phyloP scores from a whole-genome alignment of 495 filamentous ascomycete genomes.

The Podospora pseudopauciseta region DNA sequence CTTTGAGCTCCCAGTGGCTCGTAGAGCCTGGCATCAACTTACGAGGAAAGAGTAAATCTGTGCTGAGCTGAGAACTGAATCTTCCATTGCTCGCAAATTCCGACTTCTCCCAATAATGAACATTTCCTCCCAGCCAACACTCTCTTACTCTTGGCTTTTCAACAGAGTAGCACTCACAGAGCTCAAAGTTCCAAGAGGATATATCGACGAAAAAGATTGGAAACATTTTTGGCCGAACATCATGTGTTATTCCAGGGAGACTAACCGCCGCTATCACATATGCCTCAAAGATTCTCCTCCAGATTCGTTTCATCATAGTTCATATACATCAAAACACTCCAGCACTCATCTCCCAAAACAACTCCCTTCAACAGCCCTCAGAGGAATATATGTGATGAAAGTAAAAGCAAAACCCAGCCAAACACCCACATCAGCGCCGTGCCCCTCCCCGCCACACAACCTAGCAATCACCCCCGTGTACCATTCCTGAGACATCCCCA shows the following conservation, averaged over 20 bases:
- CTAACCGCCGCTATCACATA: neutral
- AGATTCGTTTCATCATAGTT: neutral
- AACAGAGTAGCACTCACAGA: no score
- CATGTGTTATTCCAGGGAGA: neutral
- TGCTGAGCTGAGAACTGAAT: no score
- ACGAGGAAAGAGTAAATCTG: no score
- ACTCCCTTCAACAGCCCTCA: conserved; percentile 54
- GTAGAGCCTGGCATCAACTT: neutral
- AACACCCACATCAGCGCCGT: conserved; percentile 73
- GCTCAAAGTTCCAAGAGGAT: no score
- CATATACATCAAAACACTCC: neutral
- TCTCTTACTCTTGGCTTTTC: no score
- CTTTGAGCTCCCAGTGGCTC: neutral
- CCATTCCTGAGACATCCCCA: conserved; percentile 77
- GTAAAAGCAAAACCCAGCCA: conserved; percentile 62
- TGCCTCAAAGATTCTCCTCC: neutral
- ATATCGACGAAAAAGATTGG: no score
- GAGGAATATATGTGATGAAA: conserved; percentile 40
- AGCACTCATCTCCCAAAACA: conserved; percentile 44
- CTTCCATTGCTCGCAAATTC: no score
- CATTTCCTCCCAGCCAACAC: no score
- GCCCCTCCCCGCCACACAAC: conserved; percentile 51
- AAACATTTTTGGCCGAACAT: no score
- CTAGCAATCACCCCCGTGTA: conserved; percentile 68
- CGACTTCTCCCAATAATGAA: no score